A percentile compares a stretch with the other conserved stretches of the same genome.
Conservation (phyloP, 2,329 filamentous ascomycete genomes). For the Verticillium nubilum region DNA sequence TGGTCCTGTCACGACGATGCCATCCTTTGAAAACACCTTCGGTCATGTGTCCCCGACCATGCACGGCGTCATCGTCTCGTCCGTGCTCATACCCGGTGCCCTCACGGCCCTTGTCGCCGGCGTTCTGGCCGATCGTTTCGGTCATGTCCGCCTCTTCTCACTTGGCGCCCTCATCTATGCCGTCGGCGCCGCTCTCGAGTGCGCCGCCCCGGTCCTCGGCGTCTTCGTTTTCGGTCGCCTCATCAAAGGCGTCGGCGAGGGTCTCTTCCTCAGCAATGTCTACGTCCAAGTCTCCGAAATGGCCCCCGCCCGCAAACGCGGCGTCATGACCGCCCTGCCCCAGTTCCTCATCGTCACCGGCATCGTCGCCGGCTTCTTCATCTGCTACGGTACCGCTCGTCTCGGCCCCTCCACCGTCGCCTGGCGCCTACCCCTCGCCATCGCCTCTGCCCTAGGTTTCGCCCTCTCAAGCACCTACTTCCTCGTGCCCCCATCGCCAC, state of each 20-base stretch:
- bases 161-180: constrained; percentile 43
- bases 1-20: constrained; percentile 55
- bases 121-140: constrained; percentile 46
- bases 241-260: constrained; percentile 54
- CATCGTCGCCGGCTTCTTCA: constrained; percentile 52
- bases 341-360: constrained; percentile 47
- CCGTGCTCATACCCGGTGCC: constrained; percentile 53
- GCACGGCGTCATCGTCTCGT: constrained; percentile 55
- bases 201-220: constrained; percentile 34
- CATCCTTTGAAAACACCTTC: constrained; percentile 41
- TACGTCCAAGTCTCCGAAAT: constrained; percentile 58
- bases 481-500: constrained; percentile 47
- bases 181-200: constrained; percentile 47
- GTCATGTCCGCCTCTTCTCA: constrained; percentile 45
- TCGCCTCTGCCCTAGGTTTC: constrained; percentile 30
- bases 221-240: constrained; percentile 51
- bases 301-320: constrained; percentile 43
- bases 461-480: constrained; percentile 25
- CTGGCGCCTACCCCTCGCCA: constrained; percentile 50
- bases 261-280: constrained; percentile 51
- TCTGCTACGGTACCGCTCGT: constrained; percentile 47
- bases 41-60: constrained; percentile 48
- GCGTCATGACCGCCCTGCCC: constrained; percentile 43
- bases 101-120: constrained; percentile 55
- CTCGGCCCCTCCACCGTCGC: constrained; percentile 37